phyloP scores from a whole-genome alignment of 202 grass and related monocot genomes.

The Digitaria exilis region DNA sequence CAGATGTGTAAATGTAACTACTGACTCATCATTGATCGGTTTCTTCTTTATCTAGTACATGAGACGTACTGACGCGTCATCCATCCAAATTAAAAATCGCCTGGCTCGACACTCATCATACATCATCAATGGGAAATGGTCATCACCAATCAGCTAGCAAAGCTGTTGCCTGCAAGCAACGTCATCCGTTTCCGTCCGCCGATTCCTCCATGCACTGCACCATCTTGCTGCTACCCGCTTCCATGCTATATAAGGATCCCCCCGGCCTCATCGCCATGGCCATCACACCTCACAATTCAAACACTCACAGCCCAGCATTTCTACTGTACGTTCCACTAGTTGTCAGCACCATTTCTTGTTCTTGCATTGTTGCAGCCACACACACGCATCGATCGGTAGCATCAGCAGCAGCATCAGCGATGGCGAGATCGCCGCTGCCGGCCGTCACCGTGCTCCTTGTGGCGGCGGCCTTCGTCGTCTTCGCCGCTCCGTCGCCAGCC shows the following conservation, averaged over 20 bases:
- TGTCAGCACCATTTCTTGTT: no score
- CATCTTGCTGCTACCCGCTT: neutral
- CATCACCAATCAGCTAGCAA: no score
- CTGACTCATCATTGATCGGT: neutral
- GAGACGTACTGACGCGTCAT: no score
- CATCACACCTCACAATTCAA: neutral
- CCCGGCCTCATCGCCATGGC: neutral
- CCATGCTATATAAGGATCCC: conserved; percentile 32
- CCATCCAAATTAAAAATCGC: neutral
- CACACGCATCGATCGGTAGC: no score
- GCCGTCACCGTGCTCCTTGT: neutral
- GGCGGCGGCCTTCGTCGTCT: no score
- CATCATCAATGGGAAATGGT: no score
- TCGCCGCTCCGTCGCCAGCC: neutral
- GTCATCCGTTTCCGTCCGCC: neutral
- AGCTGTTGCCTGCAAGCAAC: conserved; percentile 47
- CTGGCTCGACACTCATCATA: neutral
- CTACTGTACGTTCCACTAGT: no score
- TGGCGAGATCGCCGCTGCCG: neutral
- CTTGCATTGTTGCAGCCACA: no score
- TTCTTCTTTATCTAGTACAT: no score
- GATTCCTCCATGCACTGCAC: neutral
- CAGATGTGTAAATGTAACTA: neutral
- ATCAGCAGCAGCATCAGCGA: no score
- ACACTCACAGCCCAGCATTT: neutral